phyloP scores from a whole-genome alignment of 2,329 filamentous ascomycete species.

The Cordyceps javanica region DNA sequence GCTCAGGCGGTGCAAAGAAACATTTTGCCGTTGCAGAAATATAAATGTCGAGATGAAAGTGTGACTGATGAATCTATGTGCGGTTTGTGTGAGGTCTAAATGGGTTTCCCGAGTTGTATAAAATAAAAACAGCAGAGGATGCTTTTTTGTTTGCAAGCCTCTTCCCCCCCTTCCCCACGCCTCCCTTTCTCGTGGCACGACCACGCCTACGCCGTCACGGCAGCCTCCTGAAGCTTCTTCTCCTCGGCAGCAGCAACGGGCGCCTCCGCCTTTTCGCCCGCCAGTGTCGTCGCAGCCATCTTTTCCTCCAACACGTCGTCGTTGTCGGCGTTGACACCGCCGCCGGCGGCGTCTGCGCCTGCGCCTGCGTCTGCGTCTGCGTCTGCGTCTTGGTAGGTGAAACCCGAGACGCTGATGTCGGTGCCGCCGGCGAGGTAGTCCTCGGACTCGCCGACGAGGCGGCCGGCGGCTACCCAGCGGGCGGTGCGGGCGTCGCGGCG shows the following conservation, averaged over 20 bases:
- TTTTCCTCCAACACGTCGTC: slow-evolving; percentile 1
- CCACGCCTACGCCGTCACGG: neutral
- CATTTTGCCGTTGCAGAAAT: no score
- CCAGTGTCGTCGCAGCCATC: slow-evolving; percentile 10
- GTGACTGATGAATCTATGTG: no score
- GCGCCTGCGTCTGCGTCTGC: no score
- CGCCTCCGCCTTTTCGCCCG: slow-evolving; percentile 9
- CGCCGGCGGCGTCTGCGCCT: no score
- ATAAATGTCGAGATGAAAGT: no score
- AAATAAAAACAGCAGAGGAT: no score
- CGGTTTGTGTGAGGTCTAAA: no score
- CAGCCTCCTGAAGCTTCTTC: slow-evolving; percentile 23
- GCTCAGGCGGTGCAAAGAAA: no score
- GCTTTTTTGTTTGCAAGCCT: no score
- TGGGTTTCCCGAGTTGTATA: no score
- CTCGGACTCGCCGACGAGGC: slow-evolving; percentile 79
- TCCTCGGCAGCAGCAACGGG: slow-evolving; percentile 21
- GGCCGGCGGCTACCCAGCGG: slow-evolving; percentile 76
- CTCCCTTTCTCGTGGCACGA: no score
- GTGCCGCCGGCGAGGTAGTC: slow-evolving; percentile 68
- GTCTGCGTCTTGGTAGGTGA: slow-evolving; percentile 20
- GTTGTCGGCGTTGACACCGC: neutral
- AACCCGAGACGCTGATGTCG: slow-evolving; percentile 28
- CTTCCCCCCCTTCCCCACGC: no score
- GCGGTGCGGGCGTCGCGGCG: slow-evolving; percentile 55